phyloP scores from a whole-genome alignment of 306 rosid species.

The Abrus precatorius region DNA sequence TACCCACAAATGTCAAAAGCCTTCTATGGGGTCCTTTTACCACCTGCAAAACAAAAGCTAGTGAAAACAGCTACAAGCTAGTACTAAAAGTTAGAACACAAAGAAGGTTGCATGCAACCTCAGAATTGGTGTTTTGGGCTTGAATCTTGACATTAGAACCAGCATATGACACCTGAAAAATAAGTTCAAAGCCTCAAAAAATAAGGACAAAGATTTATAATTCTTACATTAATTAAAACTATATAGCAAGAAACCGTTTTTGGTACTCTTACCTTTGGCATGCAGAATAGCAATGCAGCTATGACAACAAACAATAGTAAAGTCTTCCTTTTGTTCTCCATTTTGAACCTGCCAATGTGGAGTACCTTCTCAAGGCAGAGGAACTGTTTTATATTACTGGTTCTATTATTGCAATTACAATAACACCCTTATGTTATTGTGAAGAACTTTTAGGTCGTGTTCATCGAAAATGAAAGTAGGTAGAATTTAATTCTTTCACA shows the following conservation, averaged over 20 bases:
- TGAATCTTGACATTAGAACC: slow-evolving; percentile 45
- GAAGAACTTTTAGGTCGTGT: slow-evolving; percentile 5
- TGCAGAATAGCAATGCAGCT: slow-evolving; percentile 43
- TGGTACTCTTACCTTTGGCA: slow-evolving; percentile 44
- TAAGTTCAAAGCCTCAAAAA: slow-evolving; percentile 23
- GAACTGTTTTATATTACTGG: slow-evolving; percentile 31
- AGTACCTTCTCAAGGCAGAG: neutral
- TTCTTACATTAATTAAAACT: neutral
- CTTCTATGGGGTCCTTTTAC: slow-evolving; percentile 58
- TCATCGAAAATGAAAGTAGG: slow-evolving; percentile 14
- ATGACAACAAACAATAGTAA: slow-evolving; percentile 42
- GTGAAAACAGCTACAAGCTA: neutral
- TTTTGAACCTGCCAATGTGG: neutral
- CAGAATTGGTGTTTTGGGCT: slow-evolving; percentile 39
- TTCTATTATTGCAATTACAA: slow-evolving; percentile 37
- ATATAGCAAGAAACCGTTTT: neutral
- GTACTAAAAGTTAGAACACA: neutral
- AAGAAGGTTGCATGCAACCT: slow-evolving; percentile 45
- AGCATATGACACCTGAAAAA: slow-evolving; percentile 45
- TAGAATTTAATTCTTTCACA: slow-evolving; percentile 20
- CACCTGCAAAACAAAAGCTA: slow-evolving; percentile 43
- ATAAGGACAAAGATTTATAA: neutral
- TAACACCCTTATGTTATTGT: slow-evolving; percentile 36
- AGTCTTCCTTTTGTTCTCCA: slow-evolving; percentile 38
- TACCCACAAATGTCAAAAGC: slow-evolving; percentile 53